Evolutionary conservation across 2,329 filamentous ascomycete genomes (phyloP).

Genomic region (Penicillium sumatraense): DNA sequence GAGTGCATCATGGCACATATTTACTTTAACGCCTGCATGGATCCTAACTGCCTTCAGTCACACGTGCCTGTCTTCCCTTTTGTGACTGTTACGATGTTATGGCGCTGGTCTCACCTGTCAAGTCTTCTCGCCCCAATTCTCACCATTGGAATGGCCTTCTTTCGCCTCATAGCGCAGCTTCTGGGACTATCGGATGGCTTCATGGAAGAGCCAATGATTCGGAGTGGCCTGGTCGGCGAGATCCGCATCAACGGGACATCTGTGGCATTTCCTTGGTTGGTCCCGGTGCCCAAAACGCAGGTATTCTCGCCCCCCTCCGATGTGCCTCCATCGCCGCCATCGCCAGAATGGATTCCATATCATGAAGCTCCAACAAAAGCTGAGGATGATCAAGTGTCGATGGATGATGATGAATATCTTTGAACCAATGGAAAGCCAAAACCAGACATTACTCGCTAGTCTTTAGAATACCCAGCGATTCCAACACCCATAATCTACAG

Average conservation of each 20-base stretch:
- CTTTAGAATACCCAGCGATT: background rate
- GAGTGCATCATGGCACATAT: slow-evolving; percentile 55
- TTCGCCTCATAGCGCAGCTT: slow-evolving; percentile 38
- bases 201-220: slow-evolving; percentile 38
- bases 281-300: slow-evolving; percentile 16
- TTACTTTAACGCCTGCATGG: slow-evolving; percentile 58
- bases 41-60: slow-evolving; percentile 55
- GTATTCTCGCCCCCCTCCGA: slow-evolving; percentile 13
- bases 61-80: slow-evolving; percentile 60
- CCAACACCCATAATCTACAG: too few species aligned
- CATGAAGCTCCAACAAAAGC: slow-evolving; percentile 10
- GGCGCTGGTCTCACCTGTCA: slow-evolving; percentile 49
- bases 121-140: slow-evolving; percentile 34
- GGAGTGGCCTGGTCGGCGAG: slow-evolving; percentile 32
- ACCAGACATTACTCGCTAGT: background rate
- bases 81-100: slow-evolving; percentile 60
- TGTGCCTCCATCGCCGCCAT: slow-evolving; percentile 4
- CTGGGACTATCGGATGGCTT: slow-evolving; percentile 50
- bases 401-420: slow-evolving; percentile 41
- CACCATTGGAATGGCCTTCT: slow-evolving; percentile 35
- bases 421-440: slow-evolving; percentile 8
- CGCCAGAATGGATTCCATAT: slow-evolving; percentile 22
- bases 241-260: slow-evolving; percentile 36
- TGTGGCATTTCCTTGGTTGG: slow-evolving; percentile 25
- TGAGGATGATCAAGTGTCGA: slow-evolving; percentile 27